phyloP scores from a whole-genome alignment of 805 yeast genomes.

The Kluyveromyces siamensis region DNA sequence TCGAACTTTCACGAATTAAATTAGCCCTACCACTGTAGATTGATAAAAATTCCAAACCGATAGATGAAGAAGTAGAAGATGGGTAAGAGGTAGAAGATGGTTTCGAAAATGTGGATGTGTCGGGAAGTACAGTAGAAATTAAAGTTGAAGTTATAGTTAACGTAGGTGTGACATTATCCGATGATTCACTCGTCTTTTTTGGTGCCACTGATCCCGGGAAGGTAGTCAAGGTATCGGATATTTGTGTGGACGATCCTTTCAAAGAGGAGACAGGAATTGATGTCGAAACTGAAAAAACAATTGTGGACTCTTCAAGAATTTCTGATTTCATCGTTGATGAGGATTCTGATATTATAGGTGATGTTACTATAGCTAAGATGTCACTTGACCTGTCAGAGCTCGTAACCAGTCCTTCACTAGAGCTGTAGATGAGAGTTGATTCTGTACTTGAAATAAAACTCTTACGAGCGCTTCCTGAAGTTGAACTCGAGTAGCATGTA shows the following conservation, averaged over 20 bases:
- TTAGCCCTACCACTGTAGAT: neutral
- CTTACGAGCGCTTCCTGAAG: no score
- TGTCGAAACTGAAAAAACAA: neutral
- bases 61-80: neutral
- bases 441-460: no score
- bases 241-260: neutral
- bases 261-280: neutral
- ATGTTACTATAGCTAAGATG: no score
- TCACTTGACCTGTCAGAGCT: no score
- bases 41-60: neutral
- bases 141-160: neutral
- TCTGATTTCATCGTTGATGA: neutral
- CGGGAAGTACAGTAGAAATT: neutral
- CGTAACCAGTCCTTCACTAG: no score
- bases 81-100: no score
- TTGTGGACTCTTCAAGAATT: neutral
- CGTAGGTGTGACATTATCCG: neutral
- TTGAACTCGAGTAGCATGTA: no score
- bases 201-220: slow-evolving; percentile 2
- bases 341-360: no score
- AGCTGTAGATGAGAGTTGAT: no score
- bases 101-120: neutral
- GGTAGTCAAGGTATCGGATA: neutral
- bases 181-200: neutral
- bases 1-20: neutral